Evolutionary conservation across 1,284 basidiomycete species (phyloP).

Genomic region (Microbotryomycetes sp.): DNA sequence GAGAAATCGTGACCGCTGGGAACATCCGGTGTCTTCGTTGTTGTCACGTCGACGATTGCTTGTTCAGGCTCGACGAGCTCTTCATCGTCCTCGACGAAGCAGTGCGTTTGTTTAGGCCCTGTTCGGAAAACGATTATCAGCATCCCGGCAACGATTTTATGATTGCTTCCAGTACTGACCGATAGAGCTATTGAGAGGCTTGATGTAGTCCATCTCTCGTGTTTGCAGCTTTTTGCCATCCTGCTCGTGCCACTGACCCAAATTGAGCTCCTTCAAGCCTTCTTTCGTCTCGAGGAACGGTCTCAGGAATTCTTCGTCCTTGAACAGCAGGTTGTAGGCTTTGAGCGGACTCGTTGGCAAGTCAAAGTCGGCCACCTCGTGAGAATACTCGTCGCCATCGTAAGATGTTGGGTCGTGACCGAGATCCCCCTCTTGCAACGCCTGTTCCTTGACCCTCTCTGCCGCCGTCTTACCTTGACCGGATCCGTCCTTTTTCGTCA

Average conservation of each 20-base stretch:
- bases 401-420: slow-evolving; percentile 20
- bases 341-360: slow-evolving; percentile 86
- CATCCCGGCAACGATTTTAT: not conserved
- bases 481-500: not conserved
- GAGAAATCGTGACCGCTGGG: slow-evolving; percentile 84
- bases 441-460: slow-evolving; percentile 26
- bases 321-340: slow-evolving; percentile 91
- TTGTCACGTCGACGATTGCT: slow-evolving; percentile 73
- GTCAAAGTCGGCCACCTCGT: slow-evolving; percentile 23
- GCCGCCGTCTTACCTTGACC: slow-evolving; percentile 20
- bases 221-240: slow-evolving; percentile 46
- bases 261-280: slow-evolving; percentile 68
- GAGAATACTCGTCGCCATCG: slow-evolving; percentile 25
- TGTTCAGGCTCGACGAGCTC: slow-evolving; percentile 74
- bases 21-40: slow-evolving; percentile 83
- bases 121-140: slow-evolving; percentile 6
- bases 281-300: slow-evolving; percentile 85
- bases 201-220: slow-evolving; percentile 90
- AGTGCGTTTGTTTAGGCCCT: slow-evolving; percentile 91
- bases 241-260: slow-evolving; percentile 74
- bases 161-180: not conserved
- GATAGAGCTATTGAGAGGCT: slow-evolving; percentile 76
- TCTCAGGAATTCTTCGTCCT: slow-evolving; percentile 79
- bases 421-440: not conserved
- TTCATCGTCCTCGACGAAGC: slow-evolving; percentile 79